Evolutionary conservation across 805 yeast species (phyloP).

Genomic region (Lipomyces chichibuensis): DNA sequence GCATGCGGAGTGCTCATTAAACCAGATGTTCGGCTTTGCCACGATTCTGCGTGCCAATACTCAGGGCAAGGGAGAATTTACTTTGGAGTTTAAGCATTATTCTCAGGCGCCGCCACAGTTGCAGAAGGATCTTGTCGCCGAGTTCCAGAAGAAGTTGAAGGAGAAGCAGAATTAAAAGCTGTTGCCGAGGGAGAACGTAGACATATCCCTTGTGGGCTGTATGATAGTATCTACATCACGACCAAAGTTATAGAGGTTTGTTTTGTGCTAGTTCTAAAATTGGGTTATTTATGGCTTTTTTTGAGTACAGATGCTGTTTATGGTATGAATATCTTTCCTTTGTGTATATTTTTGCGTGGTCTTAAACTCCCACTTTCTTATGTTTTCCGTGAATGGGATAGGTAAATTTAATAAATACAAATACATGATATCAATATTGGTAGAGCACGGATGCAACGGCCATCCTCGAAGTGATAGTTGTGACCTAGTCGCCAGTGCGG

Average conservation of each 20-base stretch:
- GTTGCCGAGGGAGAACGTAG: not conserved
- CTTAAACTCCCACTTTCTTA: not conserved
- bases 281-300: not conserved
- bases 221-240: not conserved
- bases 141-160: constrained; percentile 63
- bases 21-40: constrained; percentile 95
- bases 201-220: not conserved
- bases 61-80: constrained; percentile 98
- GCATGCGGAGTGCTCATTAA: constrained; percentile 93
- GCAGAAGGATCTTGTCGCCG: constrained; percentile 87
- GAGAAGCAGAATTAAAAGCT: constrained; percentile 9
- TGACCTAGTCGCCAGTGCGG: not conserved
- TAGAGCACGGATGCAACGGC: not conserved
- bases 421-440: not conserved
- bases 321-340: not conserved
- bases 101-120: constrained; percentile 88
- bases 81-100: constrained; percentile 91
- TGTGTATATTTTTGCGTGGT: not conserved
- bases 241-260: not conserved
- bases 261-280: not conserved
- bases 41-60: constrained; percentile 93
- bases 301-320: not conserved
- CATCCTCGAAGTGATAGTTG: too few species aligned
- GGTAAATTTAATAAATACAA: not conserved
- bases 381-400: not conserved